These are phyloP conservation scores for Phialemoniopsis sp. DNA, from an alignment of 2,329 filamentous ascomycete species.

Conservation along the genomic window DNA sequence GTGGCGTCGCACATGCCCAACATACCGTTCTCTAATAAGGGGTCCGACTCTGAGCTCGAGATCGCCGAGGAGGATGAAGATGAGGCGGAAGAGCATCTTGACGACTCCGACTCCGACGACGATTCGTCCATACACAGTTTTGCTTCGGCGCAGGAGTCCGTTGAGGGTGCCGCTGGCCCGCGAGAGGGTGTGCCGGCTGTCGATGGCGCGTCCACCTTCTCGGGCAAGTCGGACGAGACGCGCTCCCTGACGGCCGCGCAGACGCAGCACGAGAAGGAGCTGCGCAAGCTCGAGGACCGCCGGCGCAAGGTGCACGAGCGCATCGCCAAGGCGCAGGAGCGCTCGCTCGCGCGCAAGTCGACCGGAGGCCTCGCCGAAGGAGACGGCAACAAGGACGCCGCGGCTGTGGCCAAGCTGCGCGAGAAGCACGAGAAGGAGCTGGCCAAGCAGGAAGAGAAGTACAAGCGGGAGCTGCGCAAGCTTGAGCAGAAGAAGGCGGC, in stretches of 20 bases:
- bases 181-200: conserved; percentile 1
- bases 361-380: conserved; percentile 30
- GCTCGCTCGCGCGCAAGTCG: conserved; percentile 28
- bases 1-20: conserved; percentile 33
- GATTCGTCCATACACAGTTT: conserved; percentile 44
- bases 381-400: conserved; percentile 38
- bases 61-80: conserved; percentile 20
- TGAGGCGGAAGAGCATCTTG: conserved; percentile 13
- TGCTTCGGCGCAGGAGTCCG: conserved; percentile 39
- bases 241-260: conserved; percentile 10
- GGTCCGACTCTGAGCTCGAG: conserved; percentile 21
- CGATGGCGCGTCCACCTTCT: conserved; percentile 12
- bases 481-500: conserved; percentile 59
- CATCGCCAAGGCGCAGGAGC: conserved; percentile 50
- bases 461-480: conserved; percentile 59
- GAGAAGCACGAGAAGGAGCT: conserved; percentile 61
- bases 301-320: conserved; percentile 61
- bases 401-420: conserved; percentile 50
- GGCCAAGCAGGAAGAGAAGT: conserved; percentile 63
- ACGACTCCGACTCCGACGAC: conserved; percentile 19
- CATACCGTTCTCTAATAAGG: conserved; percentile 19
- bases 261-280: conserved; percentile 55
- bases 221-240: conserved; percentile 30
- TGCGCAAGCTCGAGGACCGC: conserved; percentile 58
- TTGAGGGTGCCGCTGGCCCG: conserved; percentile 17